Percentiles rank a stretch among this genome's conserved stretches.
Conservation (phyloP, 345 rosid species). For the Eucalyptus viminalis region DNA sequence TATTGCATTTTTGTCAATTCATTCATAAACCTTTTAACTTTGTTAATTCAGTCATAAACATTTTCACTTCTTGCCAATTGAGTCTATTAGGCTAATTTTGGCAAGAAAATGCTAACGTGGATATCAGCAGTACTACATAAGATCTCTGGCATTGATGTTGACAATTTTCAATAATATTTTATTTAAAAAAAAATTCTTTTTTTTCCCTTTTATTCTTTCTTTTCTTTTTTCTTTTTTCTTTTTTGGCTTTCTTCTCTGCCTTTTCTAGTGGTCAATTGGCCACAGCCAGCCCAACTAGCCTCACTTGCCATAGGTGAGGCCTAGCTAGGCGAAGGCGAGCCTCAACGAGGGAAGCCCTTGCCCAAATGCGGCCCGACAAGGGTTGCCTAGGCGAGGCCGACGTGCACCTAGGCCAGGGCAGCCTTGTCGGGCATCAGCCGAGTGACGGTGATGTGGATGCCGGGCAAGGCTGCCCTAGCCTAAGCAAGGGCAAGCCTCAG, state of each 20-base stretch:
- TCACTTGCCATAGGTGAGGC: fast-evolving
- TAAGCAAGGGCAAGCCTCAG: fast-evolving
- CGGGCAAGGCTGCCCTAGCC: fast-evolving
- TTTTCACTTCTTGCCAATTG: fast-evolving
- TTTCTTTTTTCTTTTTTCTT: fast-evolving
- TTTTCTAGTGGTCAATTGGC: fast-evolving
- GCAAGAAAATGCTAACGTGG: no score
- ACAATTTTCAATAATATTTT: no score
- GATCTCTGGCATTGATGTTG: fast-evolving
- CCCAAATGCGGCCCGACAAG: no score
- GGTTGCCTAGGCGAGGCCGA: no score
- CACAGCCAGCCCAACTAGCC: fast-evolving
- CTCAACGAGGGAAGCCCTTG: no score
- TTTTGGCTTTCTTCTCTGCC: no score
- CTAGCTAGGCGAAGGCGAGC: fast-evolving
- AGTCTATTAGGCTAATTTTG: no score
- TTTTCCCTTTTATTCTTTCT: no score
- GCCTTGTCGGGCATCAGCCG: fast-evolving
- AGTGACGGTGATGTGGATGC: fast-evolving
- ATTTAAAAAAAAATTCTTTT: no score
- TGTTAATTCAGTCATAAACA: fast-evolving
- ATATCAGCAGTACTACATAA: no score
- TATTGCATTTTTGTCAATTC: no score
- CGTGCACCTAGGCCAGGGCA: fast-evolving
- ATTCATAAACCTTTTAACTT: no score